Base-by-base conservation (phyloP, 2,329 filamentous ascomycete species). In the Tolypocladium endophyticum region DNA sequence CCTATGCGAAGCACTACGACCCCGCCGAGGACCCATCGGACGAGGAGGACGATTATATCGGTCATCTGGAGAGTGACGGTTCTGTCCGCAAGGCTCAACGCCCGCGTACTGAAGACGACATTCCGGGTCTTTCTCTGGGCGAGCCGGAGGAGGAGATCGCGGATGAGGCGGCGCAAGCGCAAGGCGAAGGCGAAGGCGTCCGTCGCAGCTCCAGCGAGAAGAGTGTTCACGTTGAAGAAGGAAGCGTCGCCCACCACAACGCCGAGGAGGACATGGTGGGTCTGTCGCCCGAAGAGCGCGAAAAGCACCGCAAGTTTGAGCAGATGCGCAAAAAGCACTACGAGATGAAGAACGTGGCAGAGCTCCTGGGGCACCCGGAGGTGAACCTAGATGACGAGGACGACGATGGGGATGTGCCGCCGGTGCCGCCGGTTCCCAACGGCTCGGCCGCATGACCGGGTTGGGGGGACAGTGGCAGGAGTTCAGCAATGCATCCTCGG, bases 311-410 rank as follows among this genome's bases (percentile, higher is more conserved):
- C 70, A 86, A 89, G 71, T 99, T 99, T 73, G 92, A 97, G 77
- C 81, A 90, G 76, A 82, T 91, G 79, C 85, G 94, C 70, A 97
- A 94, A 86, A 93, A 87, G 79, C 94, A 99, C 75, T 99, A 99
- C 75, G 94, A 99, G 81, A 99, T 99, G 94, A 91, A 85, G 77
- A 89, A 94, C 70, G 92, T 97, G 61, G 96, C 94, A 69, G 84
- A 87, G 69, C 76, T 97, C 58, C 83, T 99, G 64, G 92, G 91
- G 18, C 87, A 90, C 68, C 85, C 87, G 4, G 87, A 89, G 69
- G 78, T 83, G 4, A 68, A 88, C 55, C 83, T 85, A 56, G 84
- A 84, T 50, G 85, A 86, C 53, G 83, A 85, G 18, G 81, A 73
- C 5, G 70, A 69, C 9, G 70, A 68, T 11, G 64, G 61, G 12